These are phyloP conservation scores for Paraglomus brasilianum DNA, from an alignment of 192 early-diverging fungal species.

Conservation along the genomic window DNA sequence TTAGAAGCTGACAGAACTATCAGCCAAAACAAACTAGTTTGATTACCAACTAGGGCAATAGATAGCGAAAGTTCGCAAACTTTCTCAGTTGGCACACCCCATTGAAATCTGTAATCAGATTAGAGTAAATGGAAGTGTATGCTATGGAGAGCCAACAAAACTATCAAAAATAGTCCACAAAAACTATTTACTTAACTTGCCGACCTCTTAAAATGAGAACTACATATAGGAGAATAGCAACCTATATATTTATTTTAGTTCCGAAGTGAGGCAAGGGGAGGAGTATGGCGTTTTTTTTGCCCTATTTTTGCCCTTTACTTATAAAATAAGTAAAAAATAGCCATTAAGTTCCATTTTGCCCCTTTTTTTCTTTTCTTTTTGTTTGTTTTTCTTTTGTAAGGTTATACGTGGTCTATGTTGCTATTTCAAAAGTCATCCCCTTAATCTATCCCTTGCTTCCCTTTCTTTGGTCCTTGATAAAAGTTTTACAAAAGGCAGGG, in stretches of 20 bases:
- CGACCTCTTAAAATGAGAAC: conserved; percentile 25
- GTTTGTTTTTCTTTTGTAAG: conserved; percentile 12
- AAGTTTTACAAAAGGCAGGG: too few relatives aligned
- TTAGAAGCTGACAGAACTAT: conserved; percentile 21
- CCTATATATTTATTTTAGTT: conserved; percentile 11
- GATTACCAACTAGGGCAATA: conserved; percentile 20
- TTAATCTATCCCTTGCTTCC: not conserved
- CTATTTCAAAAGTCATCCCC: conserved; percentile 13
- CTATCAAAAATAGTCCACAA: too few relatives aligned
- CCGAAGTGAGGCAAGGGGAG: conserved; percentile 11
- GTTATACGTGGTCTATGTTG: not conserved
- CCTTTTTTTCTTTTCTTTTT: conserved; percentile 19
- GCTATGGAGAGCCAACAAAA: too few relatives aligned
- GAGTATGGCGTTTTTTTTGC: conserved; percentile 4
- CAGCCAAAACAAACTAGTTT: conserved; percentile 20
- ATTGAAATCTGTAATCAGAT: not conserved
- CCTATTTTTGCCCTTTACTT: conserved; percentile 3
- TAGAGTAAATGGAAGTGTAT: not conserved
- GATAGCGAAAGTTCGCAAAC: too few relatives aligned
- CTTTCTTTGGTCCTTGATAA: not conserved
- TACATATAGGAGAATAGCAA: not conserved
- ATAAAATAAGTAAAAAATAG: conserved; percentile 8
- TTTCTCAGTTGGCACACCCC: too few relatives aligned
- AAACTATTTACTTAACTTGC: too few relatives aligned
- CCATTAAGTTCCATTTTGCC: conserved; percentile 3